A percentile compares a stretch with the other conserved stretches of the same genome.
phyloP scores from a whole-genome alignment of 2,329 filamentous ascomycete species.

The Verticillium isaacii region DNA sequence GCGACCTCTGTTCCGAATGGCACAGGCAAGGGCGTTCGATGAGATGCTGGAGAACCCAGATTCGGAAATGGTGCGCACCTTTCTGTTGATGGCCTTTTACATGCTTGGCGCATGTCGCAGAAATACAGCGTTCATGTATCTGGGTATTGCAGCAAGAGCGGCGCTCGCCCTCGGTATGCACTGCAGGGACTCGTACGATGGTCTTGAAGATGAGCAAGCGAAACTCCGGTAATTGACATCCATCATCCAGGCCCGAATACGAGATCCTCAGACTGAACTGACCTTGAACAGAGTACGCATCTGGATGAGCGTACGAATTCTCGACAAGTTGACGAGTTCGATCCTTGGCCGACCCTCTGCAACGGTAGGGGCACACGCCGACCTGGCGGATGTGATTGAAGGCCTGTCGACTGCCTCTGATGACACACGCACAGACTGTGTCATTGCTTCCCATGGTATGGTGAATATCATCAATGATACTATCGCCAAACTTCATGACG shows the following conservation, averaged over 20 bases:
- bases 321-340: conserved; percentile 32
- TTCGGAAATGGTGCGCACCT: conserved; percentile 46
- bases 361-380: conserved; percentile 24
- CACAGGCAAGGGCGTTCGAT: conserved; percentile 41
- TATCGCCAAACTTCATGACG: conserved; percentile 35
- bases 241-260: too few species aligned
- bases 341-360: conserved; percentile 29
- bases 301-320: conserved; percentile 31
- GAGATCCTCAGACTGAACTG: background rate
- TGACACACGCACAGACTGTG: conserved; percentile 19
- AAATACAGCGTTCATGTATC: conserved; percentile 59
- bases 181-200: conserved; percentile 23
- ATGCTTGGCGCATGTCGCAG: conserved; percentile 54
- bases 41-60: conserved; percentile 50
- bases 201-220: conserved; percentile 12
- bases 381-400: conserved; percentile 20
- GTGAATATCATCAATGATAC: conserved; percentile 39
- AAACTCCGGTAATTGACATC: conserved; percentile 16
- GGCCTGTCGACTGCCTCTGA: conserved; percentile 13
- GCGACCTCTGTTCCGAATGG: conserved; percentile 38
- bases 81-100: conserved; percentile 55
- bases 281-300: conserved; percentile 10
- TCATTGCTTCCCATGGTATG: conserved; percentile 36
- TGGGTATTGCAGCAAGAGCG: conserved; percentile 53
- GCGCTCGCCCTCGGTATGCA: conserved; percentile 55